Percentiles rank a stretch among this genome's conserved stretches.
phyloP scores from a whole-genome alignment of 208 protist genomes.

The Wallacemonas sp. region DNA sequence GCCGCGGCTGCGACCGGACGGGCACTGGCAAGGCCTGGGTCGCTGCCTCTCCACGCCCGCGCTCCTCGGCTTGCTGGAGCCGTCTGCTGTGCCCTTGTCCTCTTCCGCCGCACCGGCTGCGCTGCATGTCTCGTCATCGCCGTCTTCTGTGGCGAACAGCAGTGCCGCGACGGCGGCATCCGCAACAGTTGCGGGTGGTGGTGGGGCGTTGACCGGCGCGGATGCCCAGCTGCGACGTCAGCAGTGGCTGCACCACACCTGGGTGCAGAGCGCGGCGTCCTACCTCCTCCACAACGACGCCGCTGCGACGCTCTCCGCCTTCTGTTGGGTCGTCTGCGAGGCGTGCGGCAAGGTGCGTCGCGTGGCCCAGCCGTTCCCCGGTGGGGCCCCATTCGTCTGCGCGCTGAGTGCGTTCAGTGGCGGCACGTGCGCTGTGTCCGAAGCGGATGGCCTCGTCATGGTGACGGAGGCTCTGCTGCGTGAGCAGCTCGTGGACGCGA shows the following conservation, averaged over 20 bases:
- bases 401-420: slow-evolving; percentile 40
- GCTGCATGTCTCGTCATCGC: no score
- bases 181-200: no score
- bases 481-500: slow-evolving; percentile 28
- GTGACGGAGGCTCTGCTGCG: slow-evolving; percentile 26
- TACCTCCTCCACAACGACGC: slow-evolving; percentile 32
- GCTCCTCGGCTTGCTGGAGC: not conserved
- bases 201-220: no score
- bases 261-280: slow-evolving; percentile 35
- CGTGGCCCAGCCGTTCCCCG: slow-evolving; percentile 82
- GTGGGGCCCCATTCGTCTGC: slow-evolving; percentile 81
- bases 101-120: no score
- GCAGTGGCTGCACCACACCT: slow-evolving; percentile 29
- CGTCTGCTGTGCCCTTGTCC: not conserved
- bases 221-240: not conserved
- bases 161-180: no score
- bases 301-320: slow-evolving; percentile 51
- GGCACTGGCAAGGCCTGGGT: slow-evolving; percentile 3
- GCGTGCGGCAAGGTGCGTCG: slow-evolving; percentile 79
- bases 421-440: slow-evolving; percentile 51
- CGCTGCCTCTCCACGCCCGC: not conserved
- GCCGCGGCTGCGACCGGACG: not conserved
- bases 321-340: slow-evolving; percentile 82
- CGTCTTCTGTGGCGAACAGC: no score
- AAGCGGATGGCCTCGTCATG: slow-evolving; percentile 46